Conservation (phyloP, 441 rosid species). For the Gossypium davidsonii region DNA sequence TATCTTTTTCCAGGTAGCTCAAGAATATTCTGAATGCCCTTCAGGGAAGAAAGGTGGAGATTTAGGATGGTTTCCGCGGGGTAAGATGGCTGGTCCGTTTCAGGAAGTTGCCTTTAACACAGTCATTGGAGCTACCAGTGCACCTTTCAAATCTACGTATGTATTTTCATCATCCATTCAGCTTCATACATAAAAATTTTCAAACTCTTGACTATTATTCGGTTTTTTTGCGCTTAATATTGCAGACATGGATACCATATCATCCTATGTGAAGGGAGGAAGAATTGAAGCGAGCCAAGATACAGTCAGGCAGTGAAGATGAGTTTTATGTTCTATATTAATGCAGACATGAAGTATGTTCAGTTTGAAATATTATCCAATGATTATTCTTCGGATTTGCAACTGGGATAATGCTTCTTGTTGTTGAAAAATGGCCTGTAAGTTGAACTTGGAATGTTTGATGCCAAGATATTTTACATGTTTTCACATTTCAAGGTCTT, state of each 20-base stretch:
- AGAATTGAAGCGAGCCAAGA: conserved; percentile 43
- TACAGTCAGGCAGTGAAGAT: not conserved
- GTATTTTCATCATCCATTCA: conserved; percentile 2
- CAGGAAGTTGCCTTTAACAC: conserved; percentile 89
- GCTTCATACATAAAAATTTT: not conserved
- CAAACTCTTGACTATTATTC: not conserved
- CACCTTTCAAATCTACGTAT: conserved; percentile 95
- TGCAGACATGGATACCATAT: conserved; percentile 91
- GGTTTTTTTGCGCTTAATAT: conserved; percentile 3
- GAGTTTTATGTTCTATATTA: not conserved
- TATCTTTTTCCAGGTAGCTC: conserved; percentile 52
- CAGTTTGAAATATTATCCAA: not conserved
- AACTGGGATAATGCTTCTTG: not conserved
- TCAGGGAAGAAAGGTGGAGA: conserved; percentile 98
- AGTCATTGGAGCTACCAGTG: conserved; percentile 75
- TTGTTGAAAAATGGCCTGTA: not conserved
- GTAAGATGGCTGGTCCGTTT: conserved; percentile 97
- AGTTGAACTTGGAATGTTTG: not conserved
- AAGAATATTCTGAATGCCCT: conserved; percentile 89
- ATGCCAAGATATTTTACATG: not conserved
- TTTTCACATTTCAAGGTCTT: not conserved
- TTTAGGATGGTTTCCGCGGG: conserved; percentile 97
- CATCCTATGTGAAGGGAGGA: conserved; percentile 77
- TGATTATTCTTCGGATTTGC: not conserved
- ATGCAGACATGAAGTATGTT: conserved; percentile 3